These are phyloP conservation scores for Crithidia fasciculata DNA, from an alignment of 208 protist species.

Conservation along the genomic window DNA sequence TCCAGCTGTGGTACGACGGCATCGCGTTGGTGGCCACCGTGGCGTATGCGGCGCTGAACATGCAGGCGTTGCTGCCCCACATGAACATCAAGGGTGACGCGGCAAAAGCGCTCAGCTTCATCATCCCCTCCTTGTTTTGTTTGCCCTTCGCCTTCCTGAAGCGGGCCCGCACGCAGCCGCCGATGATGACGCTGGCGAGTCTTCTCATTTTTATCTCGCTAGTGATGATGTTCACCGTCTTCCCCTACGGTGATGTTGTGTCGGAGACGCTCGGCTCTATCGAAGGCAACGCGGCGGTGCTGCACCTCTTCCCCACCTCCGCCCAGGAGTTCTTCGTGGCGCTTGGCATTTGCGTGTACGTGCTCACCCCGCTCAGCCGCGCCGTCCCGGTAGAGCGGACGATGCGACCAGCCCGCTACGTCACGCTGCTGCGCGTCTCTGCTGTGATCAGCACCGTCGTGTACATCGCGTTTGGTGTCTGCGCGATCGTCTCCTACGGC, in stretches of 20 bases:
- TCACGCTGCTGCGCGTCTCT: constrained; percentile 26
- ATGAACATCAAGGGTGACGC: constrained; percentile 34
- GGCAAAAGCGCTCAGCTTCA: constrained; percentile 38
- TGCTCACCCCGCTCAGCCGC: constrained; percentile 25
- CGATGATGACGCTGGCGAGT: constrained; percentile 37
- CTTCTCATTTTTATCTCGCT: constrained; percentile 40
- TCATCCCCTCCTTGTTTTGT: constrained; percentile 42
- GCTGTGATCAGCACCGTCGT: constrained; percentile 23
- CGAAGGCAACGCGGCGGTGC: constrained; percentile 4
- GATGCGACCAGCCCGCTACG: constrained; percentile 41
- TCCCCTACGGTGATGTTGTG: constrained; percentile 27
- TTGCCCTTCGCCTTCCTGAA: constrained; percentile 59
- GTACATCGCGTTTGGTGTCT: constrained; percentile 48
- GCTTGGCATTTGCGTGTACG: constrained; percentile 39
- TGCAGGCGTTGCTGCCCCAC: constrained; percentile 33
- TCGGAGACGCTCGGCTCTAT: background rate
- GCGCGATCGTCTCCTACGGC: constrained; percentile 38
- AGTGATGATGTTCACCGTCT: constrained; percentile 38
- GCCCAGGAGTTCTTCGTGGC: constrained; percentile 43
- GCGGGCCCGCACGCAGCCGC: constrained; percentile 35
- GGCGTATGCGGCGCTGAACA: constrained; percentile 45
- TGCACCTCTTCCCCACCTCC: constrained; percentile 26
- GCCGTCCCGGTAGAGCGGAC: constrained; percentile 51
- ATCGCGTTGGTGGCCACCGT: constrained; percentile 45
- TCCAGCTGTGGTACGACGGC: constrained; percentile 34